Evolutionary conservation across 192 early-diverging fungal species (phyloP), one percentile per base, ranked within the genome.

Genomic region (Spizellomyces sp.): DNA sequence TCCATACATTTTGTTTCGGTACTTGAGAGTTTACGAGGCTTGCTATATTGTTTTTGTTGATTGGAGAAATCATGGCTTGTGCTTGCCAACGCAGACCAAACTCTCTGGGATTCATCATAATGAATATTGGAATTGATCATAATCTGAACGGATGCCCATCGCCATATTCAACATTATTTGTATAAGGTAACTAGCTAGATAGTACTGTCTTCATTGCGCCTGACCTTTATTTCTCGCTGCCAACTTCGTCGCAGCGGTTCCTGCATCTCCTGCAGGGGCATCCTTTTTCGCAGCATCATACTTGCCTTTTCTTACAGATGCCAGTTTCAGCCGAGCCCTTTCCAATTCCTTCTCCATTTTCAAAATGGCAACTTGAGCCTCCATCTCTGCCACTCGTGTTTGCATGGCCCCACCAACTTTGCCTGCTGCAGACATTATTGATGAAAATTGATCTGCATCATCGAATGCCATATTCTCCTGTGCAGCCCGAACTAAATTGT

Each of bases 311-410:
- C 86, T 43, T 6, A 88, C 82, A 10, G 72, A 63, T 4, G 84
- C 80, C 17, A 88, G 73, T 43, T 77, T 78, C 45, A 66, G 58
- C 36, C 87, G 22, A 17, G 87, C 87, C 55, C 67, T 67, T 63
- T 87, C 83, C 10, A 88, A 74, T 70, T 88, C 87, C 64, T 81
- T 82, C 73, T 88, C 87, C 82, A 88, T 83, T 70, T 79, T 80
- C 60, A 88, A 62, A 19, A 88, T 81, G 5, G 68, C 74, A 52
- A 88, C 75, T 57, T 86, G 83, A 5, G 85, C 85, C 60, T 88
- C 83, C 81, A 87, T 83, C 48, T 87, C 81, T 9, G 86, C 60
- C 9, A 82, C 79, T 58, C 74, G 66, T 8, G 70, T 70, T n/a
- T 56, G 64, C 43, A 71, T 74, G 9, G 62, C 52, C 17, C 68